phyloP scores from a whole-genome alignment of 2,329 filamentous ascomycete genomes.

The Aspergillus pseudotamarii region DNA sequence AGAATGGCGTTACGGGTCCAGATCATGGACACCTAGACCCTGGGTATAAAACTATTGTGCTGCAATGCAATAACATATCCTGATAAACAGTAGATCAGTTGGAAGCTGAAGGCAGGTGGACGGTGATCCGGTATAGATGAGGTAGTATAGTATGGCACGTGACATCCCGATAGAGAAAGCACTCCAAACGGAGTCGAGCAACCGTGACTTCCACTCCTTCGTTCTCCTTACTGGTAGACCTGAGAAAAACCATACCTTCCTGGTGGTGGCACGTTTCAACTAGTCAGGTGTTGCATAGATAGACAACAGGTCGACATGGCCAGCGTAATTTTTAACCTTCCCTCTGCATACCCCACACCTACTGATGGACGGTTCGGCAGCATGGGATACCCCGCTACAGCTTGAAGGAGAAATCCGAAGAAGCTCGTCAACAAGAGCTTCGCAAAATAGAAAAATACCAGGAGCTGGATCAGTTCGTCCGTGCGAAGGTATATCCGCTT shows the following conservation, averaged over 20 bases:
- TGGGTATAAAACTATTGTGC: slow-evolving; percentile 7
- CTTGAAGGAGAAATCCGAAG: slow-evolving; percentile 64
- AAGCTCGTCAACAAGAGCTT: slow-evolving; percentile 71
- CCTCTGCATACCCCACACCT: slow-evolving; percentile 1
- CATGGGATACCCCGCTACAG: slow-evolving; percentile 79
- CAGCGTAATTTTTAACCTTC: slow-evolving; percentile 29
- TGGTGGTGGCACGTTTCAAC: not conserved
- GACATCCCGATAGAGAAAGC: slow-evolving; percentile 19
- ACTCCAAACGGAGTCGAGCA: slow-evolving; percentile 7
- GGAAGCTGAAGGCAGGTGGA: not conserved
- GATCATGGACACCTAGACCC: not conserved
- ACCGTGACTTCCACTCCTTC: not conserved
- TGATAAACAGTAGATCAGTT: not conserved
- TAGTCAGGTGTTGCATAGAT: not conserved
- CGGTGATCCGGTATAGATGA: not conserved
- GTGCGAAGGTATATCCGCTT: slow-evolving; percentile 57
- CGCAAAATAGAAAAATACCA: slow-evolving; percentile 77
- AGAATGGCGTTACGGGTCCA: slow-evolving; percentile 10
- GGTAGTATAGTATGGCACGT: slow-evolving; percentile 13
- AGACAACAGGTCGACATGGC: slow-evolving; percentile 28
- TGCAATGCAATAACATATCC: not conserved
- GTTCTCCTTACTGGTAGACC: not conserved
- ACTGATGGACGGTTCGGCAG: slow-evolving; percentile 52
- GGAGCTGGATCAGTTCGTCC: slow-evolving; percentile 68
- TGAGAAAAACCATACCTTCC: not conserved